These are phyloP conservation scores for Phalaenopsis equestris DNA, from an alignment of 106 monocot species.

Conservation along the genomic window DNA sequence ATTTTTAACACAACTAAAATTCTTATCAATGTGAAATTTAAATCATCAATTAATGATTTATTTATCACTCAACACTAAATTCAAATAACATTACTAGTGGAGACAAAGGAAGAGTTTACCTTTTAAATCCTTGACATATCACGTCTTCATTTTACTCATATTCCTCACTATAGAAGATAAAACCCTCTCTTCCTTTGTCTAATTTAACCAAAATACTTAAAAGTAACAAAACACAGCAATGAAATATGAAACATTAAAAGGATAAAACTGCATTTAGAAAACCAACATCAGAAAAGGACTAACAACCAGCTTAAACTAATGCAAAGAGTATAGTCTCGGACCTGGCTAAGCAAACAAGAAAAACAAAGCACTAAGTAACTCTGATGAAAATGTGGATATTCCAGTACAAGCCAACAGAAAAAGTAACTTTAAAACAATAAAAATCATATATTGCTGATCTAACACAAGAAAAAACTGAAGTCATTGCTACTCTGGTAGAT, in stretches of 20 bases:
- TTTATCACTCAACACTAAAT: too few relatives aligned
- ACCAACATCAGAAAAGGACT: not conserved
- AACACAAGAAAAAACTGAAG: not conserved
- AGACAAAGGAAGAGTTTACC: too few relatives aligned
- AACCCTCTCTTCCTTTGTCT: not conserved
- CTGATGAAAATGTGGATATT: not conserved
- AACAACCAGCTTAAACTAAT: not conserved
- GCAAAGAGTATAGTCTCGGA: not conserved
- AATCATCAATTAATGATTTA: too few relatives aligned
- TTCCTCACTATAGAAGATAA: not conserved
- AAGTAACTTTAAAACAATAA: not conserved
- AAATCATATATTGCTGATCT: not conserved
- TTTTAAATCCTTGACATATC: not conserved
- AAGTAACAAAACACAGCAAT: constrained; percentile 3
- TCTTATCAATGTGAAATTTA: too few relatives aligned
- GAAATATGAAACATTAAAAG: not conserved
- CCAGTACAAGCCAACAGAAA: not conserved
- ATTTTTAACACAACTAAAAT: too few relatives aligned
- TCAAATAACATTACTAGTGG: too few relatives aligned
- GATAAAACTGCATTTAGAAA: not conserved
- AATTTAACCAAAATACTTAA: not conserved
- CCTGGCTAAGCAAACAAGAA: not conserved
- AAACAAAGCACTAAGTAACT: not conserved
- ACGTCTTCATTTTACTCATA: not conserved
- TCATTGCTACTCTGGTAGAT: not conserved